Base-by-base conservation (phyloP, 2,329 filamentous ascomycete species). In the Leptographium galeiforme region DNA sequence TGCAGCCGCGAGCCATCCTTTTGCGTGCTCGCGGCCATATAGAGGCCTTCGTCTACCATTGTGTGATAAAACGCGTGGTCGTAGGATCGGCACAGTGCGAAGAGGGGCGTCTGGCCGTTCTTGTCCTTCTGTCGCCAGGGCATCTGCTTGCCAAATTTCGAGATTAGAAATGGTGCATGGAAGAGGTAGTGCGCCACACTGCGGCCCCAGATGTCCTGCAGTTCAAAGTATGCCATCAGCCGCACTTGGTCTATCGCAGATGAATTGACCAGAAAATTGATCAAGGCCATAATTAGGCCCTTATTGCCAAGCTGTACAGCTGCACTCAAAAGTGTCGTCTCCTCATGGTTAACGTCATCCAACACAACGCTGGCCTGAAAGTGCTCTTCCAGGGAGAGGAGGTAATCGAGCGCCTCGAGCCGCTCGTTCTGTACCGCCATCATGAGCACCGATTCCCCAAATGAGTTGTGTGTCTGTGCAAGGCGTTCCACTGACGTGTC, bases 131-230 rank as follows among this genome's bases (percentile, higher is more conserved):
- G 81, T 55, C 82, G 79, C 93, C 93, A 98, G 10, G 89, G 87
- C 52, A 98, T 73, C 59, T 91, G 70, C 56, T 78, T 76, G 2
- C 89, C 90, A 56, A 97, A 84, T 53, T 78, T 77, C 46, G 74
- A 71, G 59, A 98, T 93, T 19, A 98, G 73, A 52, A 79, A 76
- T 2, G 93, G 93, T 10, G 88, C 84, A 63, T 95, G 87, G 70
- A 98, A 98, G 16, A 98, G 75, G 66, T 98, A 98, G 67, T 98
- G 93, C n/a, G 85, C 93, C 51, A 88, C 79, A 57, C 89, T 95
- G 60, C 93, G 83, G 25, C 91, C 93, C 72, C 89, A 85, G 40
- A 78, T 81, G 63, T 98, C 93, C 62, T 91, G 85, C 56, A 78
- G 74, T 5, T 79, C 74, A 48, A 97, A 69, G 63, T 98, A 97